Base-by-base conservation (phyloP, 1,284 basidiomycete genomes). In the Ceratobasidium sp. region DNA sequence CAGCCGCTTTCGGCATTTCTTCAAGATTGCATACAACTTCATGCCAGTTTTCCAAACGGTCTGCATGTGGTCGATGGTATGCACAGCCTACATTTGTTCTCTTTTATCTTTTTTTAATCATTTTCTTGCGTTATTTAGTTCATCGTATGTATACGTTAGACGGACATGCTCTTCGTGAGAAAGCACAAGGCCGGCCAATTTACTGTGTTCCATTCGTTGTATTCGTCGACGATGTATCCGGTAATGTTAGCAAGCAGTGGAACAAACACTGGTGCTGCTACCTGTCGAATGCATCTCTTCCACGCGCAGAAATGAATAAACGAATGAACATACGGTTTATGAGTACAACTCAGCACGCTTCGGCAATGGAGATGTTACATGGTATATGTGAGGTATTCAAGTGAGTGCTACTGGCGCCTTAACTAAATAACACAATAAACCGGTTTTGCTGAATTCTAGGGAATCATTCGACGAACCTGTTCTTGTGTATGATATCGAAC, bases 211-310 rank as follows among this genome's bases (percentile, higher is more conserved):
- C 76, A 7, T 58, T 77, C 20, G 53, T 77, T 15, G n/a, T 77
- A 6, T 77, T 73, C 17, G 42, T 65, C 8, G 71, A 77, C 23
- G 76, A 77, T 26, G 71, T 77, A 3, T 77, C 76, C 10, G 71
- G 76, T 3, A 77, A 77, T 64, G 39, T 45, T 3, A 75, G 58
- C 26, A 77, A 75, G 33, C 69, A 64, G 33, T 75, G 69, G 76
- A 77, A 77, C 26, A 77, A 77, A 26, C 76, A 77, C 64, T 53
- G 49, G 37, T 64, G 37, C 71, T 39, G 31, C 26, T 75, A 74
- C n/a, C 17, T 64, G 1, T 75, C 76, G 1, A 77, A 77, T 28
- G 60, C 39, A 2, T 23, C 51, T 20, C 56, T 77, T 3, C 71
- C 69, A 1, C 76, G 63, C 11, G 20, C 20, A n/a, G 23, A 54